phyloP scores from a whole-genome alignment of 2,329 filamentous ascomycete genomes.

The Coniochaeta sp. region DNA sequence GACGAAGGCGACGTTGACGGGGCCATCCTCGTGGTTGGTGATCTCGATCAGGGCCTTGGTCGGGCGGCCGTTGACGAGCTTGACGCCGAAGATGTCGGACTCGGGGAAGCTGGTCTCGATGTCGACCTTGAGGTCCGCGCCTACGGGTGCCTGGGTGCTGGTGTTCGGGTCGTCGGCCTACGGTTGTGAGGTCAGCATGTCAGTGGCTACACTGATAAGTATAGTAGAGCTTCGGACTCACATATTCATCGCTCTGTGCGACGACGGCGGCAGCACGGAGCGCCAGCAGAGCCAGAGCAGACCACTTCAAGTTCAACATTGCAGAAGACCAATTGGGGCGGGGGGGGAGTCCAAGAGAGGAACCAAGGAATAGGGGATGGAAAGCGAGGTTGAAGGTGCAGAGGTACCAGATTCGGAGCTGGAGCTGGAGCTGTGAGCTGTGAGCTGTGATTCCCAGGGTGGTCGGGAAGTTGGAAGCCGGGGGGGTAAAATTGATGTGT shows the following conservation, averaged over 20 bases:
- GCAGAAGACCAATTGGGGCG: slow-evolving; percentile 16
- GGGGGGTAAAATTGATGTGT: slow-evolving; percentile 2
- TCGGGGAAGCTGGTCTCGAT: slow-evolving; percentile 57
- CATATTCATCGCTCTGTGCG: slow-evolving; percentile 53
- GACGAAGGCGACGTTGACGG: slow-evolving; percentile 69
- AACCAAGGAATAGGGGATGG: neutral
- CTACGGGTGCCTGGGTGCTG: neutral
- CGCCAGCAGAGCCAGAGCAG: slow-evolving; percentile 65
- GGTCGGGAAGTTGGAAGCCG: neutral
- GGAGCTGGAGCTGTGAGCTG: neutral
- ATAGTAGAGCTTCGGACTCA: slow-evolving; percentile 7
- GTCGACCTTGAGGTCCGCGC: slow-evolving; percentile 47
- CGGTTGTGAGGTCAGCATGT: slow-evolving; percentile 13
- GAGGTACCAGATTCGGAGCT: neutral
- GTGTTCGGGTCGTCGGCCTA: slow-evolving; percentile 24
- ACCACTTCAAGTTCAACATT: slow-evolving; percentile 71
- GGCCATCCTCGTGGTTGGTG: slow-evolving; percentile 71
- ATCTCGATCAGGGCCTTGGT: slow-evolving; percentile 78
- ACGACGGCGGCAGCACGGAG: slow-evolving; percentile 59
- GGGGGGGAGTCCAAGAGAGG: slow-evolving; percentile 5
- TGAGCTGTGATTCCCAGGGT: neutral
- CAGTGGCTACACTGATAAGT: slow-evolving; percentile 10
- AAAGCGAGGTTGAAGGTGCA: neutral
- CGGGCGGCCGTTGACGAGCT: slow-evolving; percentile 86
- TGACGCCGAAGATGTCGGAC: slow-evolving; percentile 85